Evolutionary conservation across 345 rosid genomes (phyloP).

Genomic region (Kernera saxatilis): DNA sequence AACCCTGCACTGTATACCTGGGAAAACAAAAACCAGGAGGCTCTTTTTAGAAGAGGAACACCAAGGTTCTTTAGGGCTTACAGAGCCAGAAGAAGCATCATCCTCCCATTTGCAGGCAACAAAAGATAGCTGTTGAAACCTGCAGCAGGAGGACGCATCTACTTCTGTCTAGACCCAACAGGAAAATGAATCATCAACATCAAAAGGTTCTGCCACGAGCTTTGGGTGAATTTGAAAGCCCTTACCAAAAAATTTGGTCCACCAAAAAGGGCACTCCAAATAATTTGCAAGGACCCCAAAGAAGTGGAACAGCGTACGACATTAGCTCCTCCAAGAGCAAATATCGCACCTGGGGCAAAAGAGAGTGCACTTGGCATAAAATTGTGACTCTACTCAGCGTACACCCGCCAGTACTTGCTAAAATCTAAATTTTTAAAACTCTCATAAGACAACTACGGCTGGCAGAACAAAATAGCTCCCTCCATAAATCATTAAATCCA

Average conservation of each 20-base stretch:
- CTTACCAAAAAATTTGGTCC: slow-evolving; percentile 56
- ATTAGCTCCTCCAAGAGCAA: slow-evolving; percentile 80
- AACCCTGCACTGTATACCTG: slow-evolving; percentile 93
- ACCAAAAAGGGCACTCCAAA: slow-evolving; percentile 71
- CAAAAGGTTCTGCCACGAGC: slow-evolving; percentile 64
- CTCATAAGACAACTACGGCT: not conserved
- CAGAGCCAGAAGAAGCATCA: slow-evolving; percentile 71
- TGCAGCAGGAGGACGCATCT: slow-evolving; percentile 70
- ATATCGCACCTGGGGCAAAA: slow-evolving; percentile 98
- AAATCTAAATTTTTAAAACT: not conserved
- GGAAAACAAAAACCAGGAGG: slow-evolving; percentile 46
- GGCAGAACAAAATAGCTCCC: not conserved
- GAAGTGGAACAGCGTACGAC: slow-evolving; percentile 97
- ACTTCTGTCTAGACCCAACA: slow-evolving; percentile 34
- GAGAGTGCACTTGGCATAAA: slow-evolving; percentile 48
- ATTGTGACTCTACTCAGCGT: slow-evolving; percentile 34
- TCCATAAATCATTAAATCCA: not conserved
- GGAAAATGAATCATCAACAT: slow-evolving; percentile 57
- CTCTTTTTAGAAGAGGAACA: slow-evolving; percentile 41
- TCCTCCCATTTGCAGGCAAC: slow-evolving; percentile 62
- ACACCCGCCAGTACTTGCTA: slow-evolving; percentile 31
- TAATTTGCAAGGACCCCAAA: slow-evolving; percentile 57
- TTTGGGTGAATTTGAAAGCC: slow-evolving; percentile 66
- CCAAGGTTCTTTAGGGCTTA: slow-evolving; percentile 30
- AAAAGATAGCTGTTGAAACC: slow-evolving; percentile 64